Percentiles rank a stretch among this genome's conserved stretches.
These are phyloP conservation scores for Intubia oerlemansii DNA, from an alignment of 2,329 filamentous ascomycete species.

Conservation along the genomic window DNA sequence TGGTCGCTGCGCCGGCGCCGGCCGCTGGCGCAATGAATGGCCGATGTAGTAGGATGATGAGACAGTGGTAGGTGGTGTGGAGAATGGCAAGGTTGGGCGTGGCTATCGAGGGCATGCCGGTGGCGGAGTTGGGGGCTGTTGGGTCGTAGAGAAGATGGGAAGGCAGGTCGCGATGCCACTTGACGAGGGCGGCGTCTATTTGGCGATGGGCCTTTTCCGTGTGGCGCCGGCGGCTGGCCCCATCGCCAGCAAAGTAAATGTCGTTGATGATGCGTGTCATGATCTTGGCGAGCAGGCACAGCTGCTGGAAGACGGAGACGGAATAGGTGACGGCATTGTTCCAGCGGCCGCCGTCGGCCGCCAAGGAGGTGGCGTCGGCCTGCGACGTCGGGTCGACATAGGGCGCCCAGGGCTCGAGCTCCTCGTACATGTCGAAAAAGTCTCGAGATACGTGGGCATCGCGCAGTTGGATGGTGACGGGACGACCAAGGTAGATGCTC, in stretches of 20 bases:
- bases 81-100: slow-evolving; percentile 5
- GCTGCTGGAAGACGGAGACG: slow-evolving; percentile 6
- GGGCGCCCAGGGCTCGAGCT: slow-evolving; percentile 15
- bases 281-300: slow-evolving; percentile 5
- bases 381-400: slow-evolving; percentile 10
- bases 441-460: slow-evolving; percentile 14
- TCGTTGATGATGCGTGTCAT: slow-evolving; percentile 7
- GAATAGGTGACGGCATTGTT: slow-evolving; percentile 5
- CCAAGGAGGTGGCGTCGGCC: slow-evolving; percentile 1
- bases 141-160: slow-evolving; percentile 3
- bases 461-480: slow-evolving; percentile 13
- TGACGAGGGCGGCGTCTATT: slow-evolving; percentile 2
- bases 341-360: slow-evolving; percentile 1
- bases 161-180: slow-evolving; percentile 4
- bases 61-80: slow-evolving; percentile 16
- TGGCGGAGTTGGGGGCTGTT: not conserved
- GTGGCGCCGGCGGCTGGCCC: slow-evolving; percentile 1
- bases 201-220: not conserved
- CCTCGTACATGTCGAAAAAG: slow-evolving; percentile 14
- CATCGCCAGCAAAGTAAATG: slow-evolving; percentile 3
- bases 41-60: slow-evolving; percentile 21
- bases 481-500: slow-evolving; percentile 14
- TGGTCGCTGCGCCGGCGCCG: no score
- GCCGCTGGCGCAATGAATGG: slow-evolving; percentile 14
- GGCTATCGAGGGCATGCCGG: not conserved